phyloP scores from a whole-genome alignment of 2,329 filamentous ascomycete genomes.

The Sporothrix pallida region DNA sequence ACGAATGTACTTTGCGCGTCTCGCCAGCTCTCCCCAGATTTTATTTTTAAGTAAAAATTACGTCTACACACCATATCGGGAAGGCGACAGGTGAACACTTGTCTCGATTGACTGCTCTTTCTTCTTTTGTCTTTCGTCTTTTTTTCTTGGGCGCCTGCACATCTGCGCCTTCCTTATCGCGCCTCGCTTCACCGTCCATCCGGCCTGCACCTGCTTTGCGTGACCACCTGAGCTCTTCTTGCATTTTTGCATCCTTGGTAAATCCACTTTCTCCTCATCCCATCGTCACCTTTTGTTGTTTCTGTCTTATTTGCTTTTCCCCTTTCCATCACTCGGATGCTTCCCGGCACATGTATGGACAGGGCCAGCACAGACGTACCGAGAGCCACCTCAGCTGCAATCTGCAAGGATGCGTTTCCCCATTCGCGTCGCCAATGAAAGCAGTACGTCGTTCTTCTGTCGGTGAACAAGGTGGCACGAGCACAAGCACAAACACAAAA shows the following conservation, averaged over 20 bases:
- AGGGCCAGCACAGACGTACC: background rate
- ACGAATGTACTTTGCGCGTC: background rate
- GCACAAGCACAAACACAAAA: background rate
- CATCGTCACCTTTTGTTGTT: background rate
- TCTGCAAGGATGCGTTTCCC: conserved; percentile 2
- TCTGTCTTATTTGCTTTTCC: background rate
- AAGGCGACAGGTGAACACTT: conserved; percentile 1
- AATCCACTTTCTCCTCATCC: conserved; percentile 12
- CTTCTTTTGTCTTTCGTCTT: background rate
- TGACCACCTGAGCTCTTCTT: background rate
- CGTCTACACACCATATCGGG: background rate
- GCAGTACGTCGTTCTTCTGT: background rate
- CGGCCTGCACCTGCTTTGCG: conserved; percentile 6
- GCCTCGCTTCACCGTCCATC: conserved; percentile 8
- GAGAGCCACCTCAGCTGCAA: background rate
- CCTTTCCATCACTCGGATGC: background rate
- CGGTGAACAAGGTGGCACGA: conserved; percentile 12
- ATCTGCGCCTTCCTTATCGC: conserved; percentile 12
- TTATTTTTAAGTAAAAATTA: conserved; percentile 7
- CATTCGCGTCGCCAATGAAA: conserved; percentile 16
- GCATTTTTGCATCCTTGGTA: background rate
- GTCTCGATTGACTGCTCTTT: background rate
- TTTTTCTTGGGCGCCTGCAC: background rate
- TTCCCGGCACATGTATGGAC: background rate
- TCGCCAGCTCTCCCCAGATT: background rate